Evolutionary conservation across 2,329 filamentous ascomycete species (phyloP), one percentile per base, ranked within the genome.

Genomic region (Aspergillus jensenii): DNA sequence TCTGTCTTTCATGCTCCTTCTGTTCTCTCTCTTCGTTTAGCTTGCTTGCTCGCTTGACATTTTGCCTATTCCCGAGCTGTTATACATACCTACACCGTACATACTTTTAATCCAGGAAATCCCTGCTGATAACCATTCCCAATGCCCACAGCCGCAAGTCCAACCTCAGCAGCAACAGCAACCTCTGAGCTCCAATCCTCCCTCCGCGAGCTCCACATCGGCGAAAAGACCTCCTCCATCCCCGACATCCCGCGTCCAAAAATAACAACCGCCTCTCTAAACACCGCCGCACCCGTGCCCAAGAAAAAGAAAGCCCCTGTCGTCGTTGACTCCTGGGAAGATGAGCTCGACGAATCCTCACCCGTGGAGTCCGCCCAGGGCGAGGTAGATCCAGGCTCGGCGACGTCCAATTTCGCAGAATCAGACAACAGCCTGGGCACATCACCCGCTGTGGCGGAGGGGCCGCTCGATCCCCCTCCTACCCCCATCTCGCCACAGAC

Each of bases 261-360:
- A 9, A 53, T 61, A 35, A 40, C 57, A 41, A 43, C 52, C 9
- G 9, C 27, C n/a, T 44, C 45, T 47, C 33, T 52, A 23, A 58
- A 51, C 14, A 46, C 58, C 31, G 23, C 58, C 40, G 62, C 59
- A 40, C 61, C 54, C 2, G 27, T 31, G 31, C 64, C 61, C 56
- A 68, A 69, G 21, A 59, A 59, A 31, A 69, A 75, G 56, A 76
- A 76, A 41, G 55, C 64, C 17, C 59, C 75, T 17, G 78, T 88
- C 17, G 84, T 89, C 19, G 84, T 82, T 53, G 90, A 92, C 62
- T 90, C 87, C 44, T 93, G 90, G 90, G 89, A 92, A 75, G 88
- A 95, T 67, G 90, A 90, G 56, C 81, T 82, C 33, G 74, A 80
- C 35, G 80, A 77, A 17, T 76, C 79, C 6, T 74, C 74, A 15